These are phyloP conservation scores for Ustulina deusta DNA, from an alignment of 2,329 filamentous ascomycete genomes.

Conservation along the genomic window DNA sequence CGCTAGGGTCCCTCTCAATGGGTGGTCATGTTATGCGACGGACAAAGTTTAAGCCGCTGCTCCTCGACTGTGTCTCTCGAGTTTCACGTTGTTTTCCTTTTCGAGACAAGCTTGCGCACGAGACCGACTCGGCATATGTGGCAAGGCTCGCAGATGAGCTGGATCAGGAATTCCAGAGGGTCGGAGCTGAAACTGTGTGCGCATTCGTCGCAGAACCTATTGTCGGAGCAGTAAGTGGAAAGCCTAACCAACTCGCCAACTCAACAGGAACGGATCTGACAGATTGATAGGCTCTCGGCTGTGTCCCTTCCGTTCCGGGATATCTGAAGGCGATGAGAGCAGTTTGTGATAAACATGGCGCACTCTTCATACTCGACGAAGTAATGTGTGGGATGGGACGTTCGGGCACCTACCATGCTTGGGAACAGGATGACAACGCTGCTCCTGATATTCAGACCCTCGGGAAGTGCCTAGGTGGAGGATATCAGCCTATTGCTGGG, in stretches of 20 bases:
- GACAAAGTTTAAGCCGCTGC: conserved; percentile 71
- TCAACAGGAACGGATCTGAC: conserved; percentile 21
- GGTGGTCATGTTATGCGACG: conserved; percentile 72
- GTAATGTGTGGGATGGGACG: conserved; percentile 77
- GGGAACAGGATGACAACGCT: conserved; percentile 66
- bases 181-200: conserved; percentile 75
- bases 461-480: conserved; percentile 74
- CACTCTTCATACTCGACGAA: conserved; percentile 82
- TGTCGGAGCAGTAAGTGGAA: conserved; percentile 71
- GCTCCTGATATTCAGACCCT: conserved; percentile 74
- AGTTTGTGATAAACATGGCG: conserved; percentile 77
- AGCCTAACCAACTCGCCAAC: too few relatives aligned
- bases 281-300: conserved; percentile 64
- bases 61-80: conserved; percentile 67
- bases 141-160: conserved; percentile 71
- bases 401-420: conserved; percentile 70
- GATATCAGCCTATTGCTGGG: conserved; percentile 71
- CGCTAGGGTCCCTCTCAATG: conserved; percentile 73
- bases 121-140: conserved; percentile 71
- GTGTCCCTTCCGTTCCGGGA: conserved; percentile 72
- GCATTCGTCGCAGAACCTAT: conserved; percentile 81
- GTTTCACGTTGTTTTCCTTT: conserved; percentile 77
- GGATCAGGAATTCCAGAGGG: conserved; percentile 71
- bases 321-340: conserved; percentile 77
- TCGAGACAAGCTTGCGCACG: conserved; percentile 62